phyloP scores from a whole-genome alignment of 2,329 filamentous ascomycete genomes.

The Exophiala viscosa region DNA sequence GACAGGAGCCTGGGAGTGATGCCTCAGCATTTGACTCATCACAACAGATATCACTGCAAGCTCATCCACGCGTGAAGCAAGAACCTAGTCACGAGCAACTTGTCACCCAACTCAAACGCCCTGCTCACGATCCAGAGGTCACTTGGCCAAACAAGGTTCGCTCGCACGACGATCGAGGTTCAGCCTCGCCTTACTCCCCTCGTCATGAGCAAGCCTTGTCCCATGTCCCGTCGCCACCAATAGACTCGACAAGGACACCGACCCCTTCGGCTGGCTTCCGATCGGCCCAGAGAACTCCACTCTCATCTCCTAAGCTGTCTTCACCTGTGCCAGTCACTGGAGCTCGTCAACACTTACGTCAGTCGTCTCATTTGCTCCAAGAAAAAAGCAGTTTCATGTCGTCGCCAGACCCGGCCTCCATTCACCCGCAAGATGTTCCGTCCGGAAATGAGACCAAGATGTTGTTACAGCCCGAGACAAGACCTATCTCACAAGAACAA shows the following conservation, averaged over 20 bases:
- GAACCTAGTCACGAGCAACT: background rate
- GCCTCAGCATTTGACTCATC: background rate
- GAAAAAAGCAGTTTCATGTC: background rate
- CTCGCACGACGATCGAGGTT: constrained; percentile 7
- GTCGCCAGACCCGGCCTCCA: background rate
- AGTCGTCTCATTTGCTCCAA: background rate
- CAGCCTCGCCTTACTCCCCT: constrained; percentile 11
- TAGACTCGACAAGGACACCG: constrained; percentile 6
- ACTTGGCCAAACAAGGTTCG: constrained; percentile 11
- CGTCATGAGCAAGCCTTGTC: constrained; percentile 5
- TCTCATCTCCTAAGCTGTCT: constrained; percentile 12
- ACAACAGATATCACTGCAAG: background rate
- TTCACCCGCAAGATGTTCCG: constrained; percentile 1
- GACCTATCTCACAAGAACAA: constrained; percentile 72
- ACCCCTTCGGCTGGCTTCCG: constrained; percentile 9
- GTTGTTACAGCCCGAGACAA: constrained; percentile 56
- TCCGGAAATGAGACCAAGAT: constrained; percentile 6
- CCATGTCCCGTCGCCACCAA: background rate
- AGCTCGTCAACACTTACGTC: background rate
- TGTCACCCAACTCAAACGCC: too few species aligned
- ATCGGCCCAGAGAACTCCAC: constrained; percentile 11
- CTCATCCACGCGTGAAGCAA: background rate
- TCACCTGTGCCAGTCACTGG: background rate
- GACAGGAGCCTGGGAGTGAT: background rate
- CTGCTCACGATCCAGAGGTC: constrained; percentile 9